These are phyloP conservation scores for Eutrema heterophyllum DNA, from an alignment of 345 rosid species.

Conservation along the genomic window DNA sequence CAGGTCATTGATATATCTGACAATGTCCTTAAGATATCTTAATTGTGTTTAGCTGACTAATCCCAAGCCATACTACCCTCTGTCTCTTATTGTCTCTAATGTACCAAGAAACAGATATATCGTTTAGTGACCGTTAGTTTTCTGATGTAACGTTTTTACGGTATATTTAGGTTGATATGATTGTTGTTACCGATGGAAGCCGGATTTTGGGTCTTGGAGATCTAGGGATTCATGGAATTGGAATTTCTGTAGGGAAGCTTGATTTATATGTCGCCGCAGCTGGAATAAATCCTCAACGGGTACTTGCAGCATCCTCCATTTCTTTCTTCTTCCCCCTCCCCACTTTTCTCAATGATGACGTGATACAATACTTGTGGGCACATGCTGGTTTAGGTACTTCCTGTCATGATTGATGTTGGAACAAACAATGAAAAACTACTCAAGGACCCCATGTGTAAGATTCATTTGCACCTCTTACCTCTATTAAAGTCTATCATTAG, in stretches of 20 bases:
- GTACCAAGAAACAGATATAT: background rate
- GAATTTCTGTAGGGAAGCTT: slow-evolving; percentile 90
- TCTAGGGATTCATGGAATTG: slow-evolving; percentile 97
- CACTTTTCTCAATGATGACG: background rate
- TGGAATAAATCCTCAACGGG: slow-evolving; percentile 99
- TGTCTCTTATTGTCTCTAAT: background rate
- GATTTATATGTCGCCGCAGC: slow-evolving; percentile 98
- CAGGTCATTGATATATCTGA: slow-evolving; percentile 50
- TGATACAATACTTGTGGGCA: slow-evolving; percentile 6
- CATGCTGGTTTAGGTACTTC: slow-evolving; percentile 66
- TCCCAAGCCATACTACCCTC: background rate
- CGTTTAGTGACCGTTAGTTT: background rate
- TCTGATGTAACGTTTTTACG: background rate
- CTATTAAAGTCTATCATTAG: background rate
- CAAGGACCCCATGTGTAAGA: slow-evolving; percentile 78
- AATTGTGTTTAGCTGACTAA: slow-evolving; percentile 6
- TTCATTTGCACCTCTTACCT: slow-evolving; percentile 15
- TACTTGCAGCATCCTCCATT: slow-evolving; percentile 22
- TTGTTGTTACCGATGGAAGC: slow-evolving; percentile 99
- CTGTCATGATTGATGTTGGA: slow-evolving; percentile 99
- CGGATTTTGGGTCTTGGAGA: slow-evolving; percentile 98
- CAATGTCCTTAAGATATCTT: background rate
- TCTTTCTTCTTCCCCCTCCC: background rate
- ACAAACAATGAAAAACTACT: slow-evolving; percentile 94
- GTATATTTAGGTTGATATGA: slow-evolving; percentile 87